Evolutionary conservation across 2,329 filamentous ascomycete species (phyloP), one percentile per base, ranked within the genome.

Genomic region (Sclerotiophoma versabilis): DNA sequence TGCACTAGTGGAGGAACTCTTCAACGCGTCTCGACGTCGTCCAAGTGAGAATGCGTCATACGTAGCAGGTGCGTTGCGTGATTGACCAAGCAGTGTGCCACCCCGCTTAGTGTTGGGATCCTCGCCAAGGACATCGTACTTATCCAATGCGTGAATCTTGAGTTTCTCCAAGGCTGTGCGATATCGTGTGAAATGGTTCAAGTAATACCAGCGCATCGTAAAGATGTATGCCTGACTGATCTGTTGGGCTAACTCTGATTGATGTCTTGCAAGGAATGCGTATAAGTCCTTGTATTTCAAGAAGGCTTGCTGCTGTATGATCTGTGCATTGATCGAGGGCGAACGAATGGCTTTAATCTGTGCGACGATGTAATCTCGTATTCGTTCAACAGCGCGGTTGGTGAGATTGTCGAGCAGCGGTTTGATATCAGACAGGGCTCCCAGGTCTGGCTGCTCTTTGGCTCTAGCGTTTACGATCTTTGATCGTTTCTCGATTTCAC

Each of bases 141-240:
- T 92, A 69, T 97, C 93, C 54, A 96, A 81, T 4, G 83, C 75
- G 69, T 97, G 92, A 2, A 98, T 75, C 68, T 90, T 93, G 56
- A 99, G 83, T 73, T 92, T 96, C 49, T 89, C 88, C 5, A 99
- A 81, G 0, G 95, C 88, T 64, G 88, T 87, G 60, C 90, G 87
- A 74, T 99, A 99, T 27, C 93, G 87, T 3, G 85, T 87, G 71
- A 99, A 99, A 73, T 97, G 91, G 62, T 90, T 95, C 47, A 89
- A 78, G 72, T 98, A 98, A 71, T 99, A 99, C 95, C 95, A 99
- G 47, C 92, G 87, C 92, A 99, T 99, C 0, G 96, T 99, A 73
- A 97, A 96, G 79, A 96, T 88, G 69, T 99, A 99, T 3, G 96
- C 95, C 72, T 92, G 89, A 8, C 87, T 87, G 61, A 99, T 96